phyloP scores from a whole-genome alignment of 345 rosid species.

The Linum usitatissimum region DNA sequence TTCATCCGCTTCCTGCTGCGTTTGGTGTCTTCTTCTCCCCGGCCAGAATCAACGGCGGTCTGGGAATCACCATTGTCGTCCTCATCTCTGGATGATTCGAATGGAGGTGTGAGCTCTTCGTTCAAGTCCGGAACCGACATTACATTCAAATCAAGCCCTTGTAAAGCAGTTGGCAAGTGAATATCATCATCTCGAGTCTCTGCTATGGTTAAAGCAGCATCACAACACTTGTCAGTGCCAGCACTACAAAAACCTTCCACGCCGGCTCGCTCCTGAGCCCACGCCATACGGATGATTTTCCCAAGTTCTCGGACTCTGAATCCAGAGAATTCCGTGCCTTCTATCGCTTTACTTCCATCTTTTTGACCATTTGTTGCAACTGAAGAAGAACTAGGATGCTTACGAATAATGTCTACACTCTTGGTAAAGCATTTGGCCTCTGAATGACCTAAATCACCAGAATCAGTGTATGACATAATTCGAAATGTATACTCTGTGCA shows the following conservation, averaged over 20 bases:
- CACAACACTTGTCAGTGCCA: constrained; percentile 49
- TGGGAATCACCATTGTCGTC: constrained; percentile 46
- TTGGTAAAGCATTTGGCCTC: constrained; percentile 59
- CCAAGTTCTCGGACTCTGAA: constrained; percentile 75
- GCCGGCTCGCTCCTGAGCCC: constrained; percentile 69
- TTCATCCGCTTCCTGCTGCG: constrained; percentile 9
- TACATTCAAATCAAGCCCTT: constrained; percentile 65
- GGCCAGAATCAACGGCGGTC: constrained; percentile 39
- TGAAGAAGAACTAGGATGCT: constrained; percentile 28
- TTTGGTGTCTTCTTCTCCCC: constrained; percentile 25
- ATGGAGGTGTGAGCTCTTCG: constrained; percentile 74
- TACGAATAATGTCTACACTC: constrained; percentile 51
- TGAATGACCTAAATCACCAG: constrained; percentile 51
- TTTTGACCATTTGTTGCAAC: constrained; percentile 12
- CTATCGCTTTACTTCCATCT: too few relatives aligned
- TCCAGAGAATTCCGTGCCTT: too few relatives aligned
- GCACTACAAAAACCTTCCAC: constrained; percentile 55
- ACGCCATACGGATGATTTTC: constrained; percentile 49
- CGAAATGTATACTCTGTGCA: constrained; percentile 71
- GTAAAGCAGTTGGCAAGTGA: constrained; percentile 35
- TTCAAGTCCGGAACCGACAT: constrained; percentile 86
- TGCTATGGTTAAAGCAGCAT: constrained; percentile 26
- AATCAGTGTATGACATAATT: constrained; percentile 45
- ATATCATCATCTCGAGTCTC: constrained; percentile 22
- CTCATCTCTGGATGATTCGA: constrained; percentile 77